Evolutionary conservation across 225 moss, liverwort and hornwort genomes (phyloP).

Genomic region (Polytrichum formosum): DNA sequence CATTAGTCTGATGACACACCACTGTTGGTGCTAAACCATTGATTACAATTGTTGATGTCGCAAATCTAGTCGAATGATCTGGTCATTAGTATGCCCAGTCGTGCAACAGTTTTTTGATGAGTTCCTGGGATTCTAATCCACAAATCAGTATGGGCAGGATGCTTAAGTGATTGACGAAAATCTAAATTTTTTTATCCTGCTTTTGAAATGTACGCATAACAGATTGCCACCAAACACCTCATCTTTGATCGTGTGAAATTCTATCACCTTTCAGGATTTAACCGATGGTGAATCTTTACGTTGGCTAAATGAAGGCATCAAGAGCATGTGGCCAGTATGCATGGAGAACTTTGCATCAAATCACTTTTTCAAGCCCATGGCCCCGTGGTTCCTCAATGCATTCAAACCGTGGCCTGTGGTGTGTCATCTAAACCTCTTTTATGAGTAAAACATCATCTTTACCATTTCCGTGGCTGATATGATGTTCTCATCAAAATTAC

Average conservation of each 20-base stretch:
- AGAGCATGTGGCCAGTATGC: slow-evolving; percentile 54
- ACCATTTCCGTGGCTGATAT: neutral
- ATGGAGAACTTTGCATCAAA: slow-evolving; percentile 49
- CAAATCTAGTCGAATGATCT: no score
- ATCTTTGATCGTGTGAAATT: no score
- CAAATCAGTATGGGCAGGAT: neutral
- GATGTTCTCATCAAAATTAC: no score
- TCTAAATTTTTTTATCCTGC: no score
- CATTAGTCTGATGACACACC: no score
- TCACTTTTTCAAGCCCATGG: slow-evolving; percentile 53
- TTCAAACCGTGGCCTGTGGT: slow-evolving; percentile 55
- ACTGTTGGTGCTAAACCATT: neutral
- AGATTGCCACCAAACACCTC: no score
- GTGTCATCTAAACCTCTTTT: slow-evolving; percentile 5
- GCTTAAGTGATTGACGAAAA: neutral
- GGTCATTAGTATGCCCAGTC: neutral
- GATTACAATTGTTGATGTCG: neutral
- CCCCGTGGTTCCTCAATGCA: slow-evolving; percentile 49
- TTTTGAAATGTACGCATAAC: no score
- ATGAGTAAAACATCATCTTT: neutral
- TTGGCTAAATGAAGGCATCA: slow-evolving; percentile 55
- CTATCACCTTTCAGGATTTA: slow-evolving; percentile 24
- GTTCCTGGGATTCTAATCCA: neutral
- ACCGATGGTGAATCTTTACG: slow-evolving; percentile 46
- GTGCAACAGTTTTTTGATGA: neutral